Evolutionary conservation across 2,329 filamentous ascomycete genomes (phyloP).

Genomic region (Pseudogymnoascus sp.): DNA sequence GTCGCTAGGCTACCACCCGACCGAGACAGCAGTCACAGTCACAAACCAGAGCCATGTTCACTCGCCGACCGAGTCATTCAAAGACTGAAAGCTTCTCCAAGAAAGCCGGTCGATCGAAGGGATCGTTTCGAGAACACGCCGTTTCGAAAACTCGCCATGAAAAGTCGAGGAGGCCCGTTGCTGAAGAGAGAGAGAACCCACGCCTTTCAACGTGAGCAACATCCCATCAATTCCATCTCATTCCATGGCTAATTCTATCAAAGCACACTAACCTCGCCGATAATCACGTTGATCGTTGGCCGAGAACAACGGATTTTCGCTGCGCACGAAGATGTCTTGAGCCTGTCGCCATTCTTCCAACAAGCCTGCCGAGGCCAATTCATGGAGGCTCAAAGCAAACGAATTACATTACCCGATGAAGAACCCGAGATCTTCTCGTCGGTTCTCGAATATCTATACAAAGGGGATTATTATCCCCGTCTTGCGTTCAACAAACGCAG

Average conservation of each 20-base stretch:
- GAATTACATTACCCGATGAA: conserved; percentile 73
- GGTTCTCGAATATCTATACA: conserved; percentile 85
- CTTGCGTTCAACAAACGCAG: conserved; percentile 73
- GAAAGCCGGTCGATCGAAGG: conserved; percentile 20
- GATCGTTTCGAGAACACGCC: conserved; percentile 29
- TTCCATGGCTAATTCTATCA: neutral
- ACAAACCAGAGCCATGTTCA: conserved; percentile 14
- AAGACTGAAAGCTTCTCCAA: conserved; percentile 27
- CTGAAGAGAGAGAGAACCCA: conserved; percentile 18
- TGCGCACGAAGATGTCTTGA: conserved; percentile 79
- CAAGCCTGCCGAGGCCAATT: conserved; percentile 54
- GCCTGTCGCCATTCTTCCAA: conserved; percentile 70
- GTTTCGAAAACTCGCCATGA: conserved; percentile 28
- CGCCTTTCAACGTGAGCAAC: conserved; percentile 19
- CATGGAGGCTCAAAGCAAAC: conserved; percentile 53
- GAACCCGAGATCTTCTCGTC: conserved; percentile 87
- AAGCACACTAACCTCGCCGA: conserved; percentile 54
- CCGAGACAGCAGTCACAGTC: neutral
- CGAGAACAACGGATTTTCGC: conserved; percentile 79
- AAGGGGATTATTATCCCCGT: conserved; percentile 84
- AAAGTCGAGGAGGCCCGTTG: conserved; percentile 21
- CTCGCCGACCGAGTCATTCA: conserved; percentile 16
- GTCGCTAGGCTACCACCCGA: conserved; percentile 5
- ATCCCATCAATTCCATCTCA: neutral
- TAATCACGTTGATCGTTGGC: conserved; percentile 76